Evolutionary conservation across 176 grass and related monocot genomes (phyloP).

Genomic region (Oryza officinalis): DNA sequence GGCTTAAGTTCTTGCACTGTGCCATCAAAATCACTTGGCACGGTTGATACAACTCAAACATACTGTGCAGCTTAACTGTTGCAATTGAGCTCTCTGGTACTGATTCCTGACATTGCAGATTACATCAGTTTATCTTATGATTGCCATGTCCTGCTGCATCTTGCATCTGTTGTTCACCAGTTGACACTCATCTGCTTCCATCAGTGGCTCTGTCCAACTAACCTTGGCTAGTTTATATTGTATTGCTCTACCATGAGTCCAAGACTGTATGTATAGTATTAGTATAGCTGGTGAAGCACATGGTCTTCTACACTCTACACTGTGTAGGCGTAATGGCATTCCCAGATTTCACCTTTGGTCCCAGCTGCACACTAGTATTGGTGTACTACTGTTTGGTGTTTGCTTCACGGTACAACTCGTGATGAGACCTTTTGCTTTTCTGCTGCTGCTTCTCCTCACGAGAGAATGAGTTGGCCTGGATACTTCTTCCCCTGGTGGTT

Average conservation of each 20-base stretch:
- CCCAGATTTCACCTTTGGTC: not conserved
- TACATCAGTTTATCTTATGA: not conserved
- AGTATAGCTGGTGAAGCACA: not conserved
- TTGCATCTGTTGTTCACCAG: not conserved
- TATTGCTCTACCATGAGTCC: not conserved
- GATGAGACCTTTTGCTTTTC: conserved; percentile 24
- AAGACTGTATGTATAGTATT: not conserved
- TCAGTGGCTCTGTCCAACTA: not conserved
- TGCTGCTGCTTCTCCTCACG: conserved; percentile 8
- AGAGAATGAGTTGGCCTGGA: conserved; percentile 7
- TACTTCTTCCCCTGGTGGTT: conserved; percentile 3
- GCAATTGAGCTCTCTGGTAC: not conserved
- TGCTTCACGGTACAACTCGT: conserved; percentile 5
- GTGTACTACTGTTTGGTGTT: not conserved
- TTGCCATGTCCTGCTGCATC: not conserved
- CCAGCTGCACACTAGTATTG: not conserved
- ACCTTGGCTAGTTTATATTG: not conserved
- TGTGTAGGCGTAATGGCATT: not conserved
- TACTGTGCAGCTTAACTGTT: not conserved
- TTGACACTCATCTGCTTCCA: too few relatives aligned
- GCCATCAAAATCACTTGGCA: not conserved
- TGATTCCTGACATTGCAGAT: not conserved
- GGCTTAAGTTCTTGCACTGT: not conserved
- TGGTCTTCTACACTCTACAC: not conserved
- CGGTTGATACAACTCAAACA: not conserved